Base-by-base conservation (phyloP, 1,284 basidiomycete genomes). In the Tausonia pullulans region DNA sequence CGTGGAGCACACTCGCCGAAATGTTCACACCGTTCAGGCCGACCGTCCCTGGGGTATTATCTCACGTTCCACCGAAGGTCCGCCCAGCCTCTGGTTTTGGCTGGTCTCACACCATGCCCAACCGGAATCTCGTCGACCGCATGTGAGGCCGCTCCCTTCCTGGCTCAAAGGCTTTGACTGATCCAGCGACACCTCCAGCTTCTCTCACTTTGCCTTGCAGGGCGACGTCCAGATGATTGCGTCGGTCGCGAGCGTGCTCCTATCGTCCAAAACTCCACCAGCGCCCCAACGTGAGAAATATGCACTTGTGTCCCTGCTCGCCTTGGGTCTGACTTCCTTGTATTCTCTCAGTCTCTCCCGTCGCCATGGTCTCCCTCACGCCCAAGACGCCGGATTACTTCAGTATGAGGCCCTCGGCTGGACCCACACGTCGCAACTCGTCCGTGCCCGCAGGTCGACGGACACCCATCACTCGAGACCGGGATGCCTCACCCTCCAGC, bases 151-250 rank as follows among this genome's bases (percentile, higher is more conserved):
- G 39, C 16, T 50, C 59, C 44, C 11, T 53, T 62, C 61, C 64
- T 72, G 39, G 58, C 68, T 60, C 61, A 50, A 46, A 63, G 61
- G 41, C 66, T 55, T 71, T 63, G 64, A 66, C 9, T 71, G 70
- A n/a, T 72, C 45, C 43, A 3, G 8, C 13, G 3, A 27, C 43
- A 6, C 5, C 9, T 63, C 53, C 65, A 91, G 88, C 66, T 85
- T 90, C 68, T 70, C 75, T 1, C 81, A 87, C 67, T 79, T 90
- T 46, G 80, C 83, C 5, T 79, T 78, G 40, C 78, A 79, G 44
- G 87, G 83, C 69, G 89, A 94, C 71, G 74, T 91, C 0, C 89
- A 93, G 71, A 86, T 90, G 79, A 79, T 94, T 3, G 88, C 87
- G 0, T 85, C 93, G 79, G 71, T 92, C 0, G 81, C 88, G 0